Percentiles rank a stretch among this genome's conserved stretches.
Conservation (phyloP, 257 asterid genomes). For the Jasminum sambac region DNA sequence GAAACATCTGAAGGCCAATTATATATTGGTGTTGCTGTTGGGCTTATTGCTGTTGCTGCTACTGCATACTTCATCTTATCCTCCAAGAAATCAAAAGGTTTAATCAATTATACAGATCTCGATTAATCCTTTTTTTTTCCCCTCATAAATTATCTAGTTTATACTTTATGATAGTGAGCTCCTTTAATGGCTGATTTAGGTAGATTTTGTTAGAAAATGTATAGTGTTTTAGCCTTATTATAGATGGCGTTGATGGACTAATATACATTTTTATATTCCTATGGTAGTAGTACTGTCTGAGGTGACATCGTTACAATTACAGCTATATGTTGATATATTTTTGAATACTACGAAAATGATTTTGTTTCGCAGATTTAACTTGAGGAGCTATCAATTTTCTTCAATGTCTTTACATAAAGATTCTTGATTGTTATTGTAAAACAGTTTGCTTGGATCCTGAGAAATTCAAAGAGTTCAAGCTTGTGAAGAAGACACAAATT, state of each 20-base stretch:
- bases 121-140: too few relatives aligned
- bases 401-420: neutral
- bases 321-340: too few relatives aligned
- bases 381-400: slow-evolving; percentile 15
- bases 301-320: too few relatives aligned
- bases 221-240: too few relatives aligned
- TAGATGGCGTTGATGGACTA: too few relatives aligned
- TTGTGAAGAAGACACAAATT: slow-evolving; percentile 77
- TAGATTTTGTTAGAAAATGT: too few relatives aligned
- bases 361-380: too few relatives aligned
- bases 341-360: too few relatives aligned
- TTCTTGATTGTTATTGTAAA: neutral
- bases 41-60: slow-evolving; percentile 62
- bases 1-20: slow-evolving; percentile 75
- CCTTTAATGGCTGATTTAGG: neutral
- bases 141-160: neutral
- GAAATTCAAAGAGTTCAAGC: slow-evolving; percentile 80
- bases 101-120: neutral
- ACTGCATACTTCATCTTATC: slow-evolving; percentile 52
- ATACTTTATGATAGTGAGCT: neutral
- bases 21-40: slow-evolving; percentile 57
- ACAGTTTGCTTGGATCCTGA: slow-evolving; percentile 86
- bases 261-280: neutral
- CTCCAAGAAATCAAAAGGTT: slow-evolving; percentile 81
- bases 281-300: too few relatives aligned